phyloP scores from a whole-genome alignment of 768 basidiomycete species.

The Mrakia hoshinonis region DNA sequence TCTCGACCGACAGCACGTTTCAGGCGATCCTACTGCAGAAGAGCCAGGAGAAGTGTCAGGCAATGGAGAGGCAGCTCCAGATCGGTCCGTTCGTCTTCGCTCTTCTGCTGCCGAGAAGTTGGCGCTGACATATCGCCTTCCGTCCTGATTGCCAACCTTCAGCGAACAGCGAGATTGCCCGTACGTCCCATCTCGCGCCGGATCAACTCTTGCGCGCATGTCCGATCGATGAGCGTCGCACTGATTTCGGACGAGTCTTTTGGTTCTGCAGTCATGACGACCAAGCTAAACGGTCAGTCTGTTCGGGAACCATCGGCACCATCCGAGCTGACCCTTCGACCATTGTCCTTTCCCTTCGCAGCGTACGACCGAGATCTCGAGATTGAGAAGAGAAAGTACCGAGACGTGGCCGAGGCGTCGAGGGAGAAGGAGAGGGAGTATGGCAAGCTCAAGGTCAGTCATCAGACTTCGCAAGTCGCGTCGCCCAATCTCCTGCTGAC shows the following conservation, averaged over 20 bases:
- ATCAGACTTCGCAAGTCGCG: too few relatives aligned
- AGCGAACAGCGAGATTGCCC: constrained; percentile 22
- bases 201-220: too few relatives aligned
- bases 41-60: constrained; percentile 13
- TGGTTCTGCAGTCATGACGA: not conserved
- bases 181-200: not conserved
- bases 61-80: constrained; percentile 19
- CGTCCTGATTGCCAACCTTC: not conserved
- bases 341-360: not conserved
- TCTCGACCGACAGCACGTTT: constrained; percentile 4
- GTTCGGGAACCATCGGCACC: too few relatives aligned
- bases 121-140: too few relatives aligned
- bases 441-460: constrained; percentile 65
- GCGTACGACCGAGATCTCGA: constrained; percentile 59
- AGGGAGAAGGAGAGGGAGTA: constrained; percentile 78
- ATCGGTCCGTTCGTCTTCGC: constrained; percentile 5
- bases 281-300: constrained; percentile 17
- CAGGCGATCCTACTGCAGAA: constrained; percentile 23
- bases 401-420: constrained; percentile 63
- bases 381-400: constrained; percentile 61
- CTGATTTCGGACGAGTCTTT: too few relatives aligned
- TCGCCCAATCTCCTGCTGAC: not conserved
- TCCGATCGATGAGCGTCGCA: too few relatives aligned
- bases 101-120: not conserved
- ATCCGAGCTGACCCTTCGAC: not conserved